Conservation (phyloP, 495 filamentous ascomycete species). For the Penicillium parvum region DNA sequence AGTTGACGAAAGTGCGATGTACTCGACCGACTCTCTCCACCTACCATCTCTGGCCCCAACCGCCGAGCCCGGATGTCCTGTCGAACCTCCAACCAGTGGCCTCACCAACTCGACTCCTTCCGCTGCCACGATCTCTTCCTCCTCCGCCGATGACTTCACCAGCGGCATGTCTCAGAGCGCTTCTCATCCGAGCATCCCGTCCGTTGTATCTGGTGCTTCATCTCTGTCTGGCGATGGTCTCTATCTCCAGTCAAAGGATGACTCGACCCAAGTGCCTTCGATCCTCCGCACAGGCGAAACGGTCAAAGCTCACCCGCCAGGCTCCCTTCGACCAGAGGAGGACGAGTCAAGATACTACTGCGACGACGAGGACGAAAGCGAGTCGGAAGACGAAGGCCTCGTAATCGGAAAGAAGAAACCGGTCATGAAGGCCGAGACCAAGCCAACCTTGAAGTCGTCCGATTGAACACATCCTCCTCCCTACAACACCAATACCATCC, state of each 20-base stretch:
- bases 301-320: constrained; percentile 31
- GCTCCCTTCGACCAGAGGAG: constrained; percentile 29
- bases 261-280: constrained; percentile 30
- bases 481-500: neutral
- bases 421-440: constrained; percentile 16
- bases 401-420: constrained; percentile 41
- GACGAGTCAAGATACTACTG: constrained; percentile 43
- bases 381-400: constrained; percentile 50
- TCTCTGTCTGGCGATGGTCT: constrained; percentile 59
- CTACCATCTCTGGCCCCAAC: constrained; percentile 32
- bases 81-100: constrained; percentile 44
- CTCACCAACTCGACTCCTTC: constrained; percentile 53
- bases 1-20: constrained; percentile 27
- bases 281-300: constrained; percentile 46
- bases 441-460: constrained; percentile 5
- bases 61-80: constrained; percentile 44
- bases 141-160: constrained; percentile 48
- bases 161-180: constrained; percentile 59
- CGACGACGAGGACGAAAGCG: constrained; percentile 44
- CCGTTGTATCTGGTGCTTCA: constrained; percentile 73
- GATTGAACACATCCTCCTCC: neutral
- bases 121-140: constrained; percentile 47
- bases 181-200: constrained; percentile 72
- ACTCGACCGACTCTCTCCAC: constrained; percentile 21
- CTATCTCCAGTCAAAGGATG: constrained; percentile 25